These are phyloP conservation scores for Verruconis gallopava DNA, from an alignment of 2,329 filamentous ascomycete species.

Conservation along the genomic window DNA sequence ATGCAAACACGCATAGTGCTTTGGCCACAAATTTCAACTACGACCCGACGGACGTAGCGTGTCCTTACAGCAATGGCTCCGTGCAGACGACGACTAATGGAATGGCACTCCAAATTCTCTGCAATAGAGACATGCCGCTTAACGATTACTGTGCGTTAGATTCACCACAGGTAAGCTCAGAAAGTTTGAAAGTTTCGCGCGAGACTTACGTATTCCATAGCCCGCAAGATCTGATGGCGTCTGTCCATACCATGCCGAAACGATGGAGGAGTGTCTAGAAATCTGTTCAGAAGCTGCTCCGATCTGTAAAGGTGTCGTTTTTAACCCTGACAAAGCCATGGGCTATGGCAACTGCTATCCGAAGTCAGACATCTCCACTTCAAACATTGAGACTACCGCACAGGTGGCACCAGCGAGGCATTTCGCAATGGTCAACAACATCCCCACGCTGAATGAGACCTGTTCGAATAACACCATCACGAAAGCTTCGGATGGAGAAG, in stretches of 20 bases:
- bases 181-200: too few species aligned
- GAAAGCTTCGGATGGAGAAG: not conserved
- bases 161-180: not conserved
- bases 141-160: conserved; percentile 4
- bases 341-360: conserved; percentile 5
- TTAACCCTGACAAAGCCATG: not conserved
- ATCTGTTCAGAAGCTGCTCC: conserved; percentile 1
- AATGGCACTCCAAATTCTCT: conserved; percentile 3
- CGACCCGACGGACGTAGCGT: not conserved
- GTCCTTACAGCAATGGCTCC: not conserved
- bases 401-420: not conserved
- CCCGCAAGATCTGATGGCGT: not conserved
- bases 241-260: conserved; percentile 2
- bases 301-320: conserved; percentile 2
- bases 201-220: not conserved
- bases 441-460: not conserved
- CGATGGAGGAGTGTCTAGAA: conserved; percentile 3
- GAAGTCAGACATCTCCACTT: conserved; percentile 1
- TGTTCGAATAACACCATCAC: not conserved
- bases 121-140: conserved; percentile 1
- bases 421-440: not conserved
- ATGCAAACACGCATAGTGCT: not conserved
- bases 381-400: not conserved
- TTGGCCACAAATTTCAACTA: not conserved
- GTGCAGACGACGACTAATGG: conserved; percentile 2